Conservation (phyloP, 305 asterid genomes). For the Ajuga reptans region DNA sequence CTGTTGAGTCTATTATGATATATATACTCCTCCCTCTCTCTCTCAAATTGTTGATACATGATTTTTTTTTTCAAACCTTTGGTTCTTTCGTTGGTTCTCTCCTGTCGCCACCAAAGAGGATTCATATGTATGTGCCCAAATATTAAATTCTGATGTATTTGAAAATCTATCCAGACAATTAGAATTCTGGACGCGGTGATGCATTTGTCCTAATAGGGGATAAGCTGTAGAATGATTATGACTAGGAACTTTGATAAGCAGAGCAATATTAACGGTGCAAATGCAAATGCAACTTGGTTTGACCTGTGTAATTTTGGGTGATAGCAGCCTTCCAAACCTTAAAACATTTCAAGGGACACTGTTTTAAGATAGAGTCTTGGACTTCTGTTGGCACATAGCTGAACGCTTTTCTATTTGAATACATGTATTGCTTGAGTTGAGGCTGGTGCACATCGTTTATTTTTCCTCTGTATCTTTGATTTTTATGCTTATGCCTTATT, state of each 20-base stretch:
- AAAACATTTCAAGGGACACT: neutral
- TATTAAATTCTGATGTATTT: neutral
- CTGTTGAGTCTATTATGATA: neutral
- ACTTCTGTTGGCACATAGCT: neutral
- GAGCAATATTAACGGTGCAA: neutral
- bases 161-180: neutral
- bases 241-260: neutral
- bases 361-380: neutral
- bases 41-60: neutral
- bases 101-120: neutral
- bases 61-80: neutral
- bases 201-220: neutral
- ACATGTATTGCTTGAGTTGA: no score
- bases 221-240: neutral
- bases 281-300: neutral
- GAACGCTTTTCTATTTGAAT: neutral
- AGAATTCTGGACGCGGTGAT: neutral
- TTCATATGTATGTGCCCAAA: slow-evolving; percentile 1
- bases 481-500: neutral
- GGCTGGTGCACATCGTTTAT: neutral
- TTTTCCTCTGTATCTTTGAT: no score
- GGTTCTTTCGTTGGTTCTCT: neutral
- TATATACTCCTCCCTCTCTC: neutral
- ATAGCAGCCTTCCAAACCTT: neutral
- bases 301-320: neutral